Percentiles rank a stretch among this genome's conserved stretches.
These are phyloP conservation scores for Podospora australis DNA, from an alignment of 495 filamentous ascomycete genomes.

Conservation along the genomic window DNA sequence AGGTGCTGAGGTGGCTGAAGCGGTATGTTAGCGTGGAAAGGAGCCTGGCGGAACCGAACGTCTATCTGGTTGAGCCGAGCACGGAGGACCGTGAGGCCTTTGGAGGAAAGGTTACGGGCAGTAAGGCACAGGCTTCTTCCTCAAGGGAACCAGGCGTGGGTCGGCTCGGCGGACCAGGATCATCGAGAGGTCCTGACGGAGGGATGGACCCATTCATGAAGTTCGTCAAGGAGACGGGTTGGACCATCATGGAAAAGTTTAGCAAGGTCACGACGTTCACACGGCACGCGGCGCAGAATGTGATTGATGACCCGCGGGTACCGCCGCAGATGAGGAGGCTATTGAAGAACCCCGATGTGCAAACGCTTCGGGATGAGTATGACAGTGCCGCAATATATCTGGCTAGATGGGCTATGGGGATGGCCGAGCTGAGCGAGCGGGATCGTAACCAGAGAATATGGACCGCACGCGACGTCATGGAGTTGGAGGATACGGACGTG, in stretches of 20 bases:
- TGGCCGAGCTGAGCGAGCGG: slow-evolving; percentile 89
- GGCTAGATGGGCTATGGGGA: slow-evolving; percentile 96
- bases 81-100: slow-evolving; percentile 79
- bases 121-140: slow-evolving; percentile 27
- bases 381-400: slow-evolving; percentile 92
- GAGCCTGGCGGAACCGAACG: slow-evolving; percentile 74
- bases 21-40: slow-evolving; percentile 76
- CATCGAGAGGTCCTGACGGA: slow-evolving; percentile 40
- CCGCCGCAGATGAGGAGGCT: slow-evolving; percentile 81
- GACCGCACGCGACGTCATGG: slow-evolving; percentile 86
- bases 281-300: slow-evolving; percentile 80
- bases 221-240: slow-evolving; percentile 89
- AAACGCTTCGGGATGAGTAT: slow-evolving; percentile 92
- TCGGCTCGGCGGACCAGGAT: slow-evolving; percentile 12
- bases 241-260: slow-evolving; percentile 91
- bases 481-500: slow-evolving; percentile 87
- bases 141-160: slow-evolving; percentile 16
- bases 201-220: slow-evolving; percentile 96
- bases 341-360: slow-evolving; percentile 88
- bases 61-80: slow-evolving; percentile 85
- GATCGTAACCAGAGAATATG: slow-evolving; percentile 81
- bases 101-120: slow-evolving; percentile 53
- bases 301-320: slow-evolving; percentile 80
- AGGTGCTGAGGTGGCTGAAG: slow-evolving; percentile 86
- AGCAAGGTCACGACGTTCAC: slow-evolving; percentile 96